Base-by-base conservation (phyloP, 768 basidiomycete species). In the Imleria badia region DNA sequence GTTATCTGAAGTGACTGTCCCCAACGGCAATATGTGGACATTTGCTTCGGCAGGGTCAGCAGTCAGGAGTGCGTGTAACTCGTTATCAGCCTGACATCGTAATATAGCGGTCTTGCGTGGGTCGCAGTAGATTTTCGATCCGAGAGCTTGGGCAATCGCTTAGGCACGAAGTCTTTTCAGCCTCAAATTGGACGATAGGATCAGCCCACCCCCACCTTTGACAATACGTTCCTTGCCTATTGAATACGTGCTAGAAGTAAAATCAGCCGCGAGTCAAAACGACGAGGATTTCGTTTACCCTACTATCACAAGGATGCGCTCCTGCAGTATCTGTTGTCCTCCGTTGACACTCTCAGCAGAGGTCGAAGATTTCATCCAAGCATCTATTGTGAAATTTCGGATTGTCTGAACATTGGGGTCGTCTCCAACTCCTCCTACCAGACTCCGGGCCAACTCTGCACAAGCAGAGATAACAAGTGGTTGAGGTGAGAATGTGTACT, bases 201-300 rank as follows among this genome's bases (percentile, higher is more conserved):
- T 20, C 3, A 39, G 7, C 30, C 15, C 38, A 36, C 47, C 62
- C 45, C 31, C 52, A 91, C 93, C 94, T 81, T 98, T 97, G 38
- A 97, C 94, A 38, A 98, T 89, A 22, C 97, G 85, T 70, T 99
- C 97, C 70, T 99, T 99, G 38, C 97, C 97, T 45, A 98, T 93
- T 0, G 92, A 92, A 72, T 99, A 99, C 1, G 97, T 98, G 11
- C 94, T 93, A 55, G 38, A 51, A 42, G n/a, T 46, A 13, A 22
- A 22, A 26, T 59, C 26, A 61, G 48, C 13, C 17, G 20, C 20
- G n/a, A 38, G 30, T 43, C 22, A 35, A 19, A 23, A 39, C 10
- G 9, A 9, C 17, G n/a, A 11, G 13, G 10, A 45, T 17, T 6
- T 26, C 35, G 42, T 78, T 5, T 65, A 91, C 91, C 91, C 91